These are phyloP conservation scores for Teratosphaeria nubilosa DNA, from an alignment of 2,329 filamentous ascomycete genomes.

Conservation along the genomic window DNA sequence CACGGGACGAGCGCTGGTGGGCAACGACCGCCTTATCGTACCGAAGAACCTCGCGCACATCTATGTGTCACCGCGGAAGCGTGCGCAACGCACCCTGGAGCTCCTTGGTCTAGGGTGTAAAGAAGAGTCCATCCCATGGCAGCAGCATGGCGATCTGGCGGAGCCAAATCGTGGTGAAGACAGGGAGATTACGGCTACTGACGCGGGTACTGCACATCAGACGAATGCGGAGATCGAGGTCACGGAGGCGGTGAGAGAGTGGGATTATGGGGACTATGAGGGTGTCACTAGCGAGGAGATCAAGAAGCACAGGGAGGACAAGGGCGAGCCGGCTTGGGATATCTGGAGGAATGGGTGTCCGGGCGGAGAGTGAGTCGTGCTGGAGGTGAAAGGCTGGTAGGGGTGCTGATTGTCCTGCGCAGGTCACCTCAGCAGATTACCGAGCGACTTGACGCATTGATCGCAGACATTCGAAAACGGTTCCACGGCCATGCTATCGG, in stretches of 20 bases:
- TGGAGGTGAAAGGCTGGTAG: not conserved
- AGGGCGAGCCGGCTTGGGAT: conserved; percentile 57
- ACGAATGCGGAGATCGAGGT: conserved; percentile 37
- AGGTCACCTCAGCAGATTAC: conserved; percentile 65
- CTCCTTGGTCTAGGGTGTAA: conserved; percentile 64
- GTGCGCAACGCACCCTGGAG: conserved; percentile 83
- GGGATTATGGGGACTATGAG: conserved; percentile 56
- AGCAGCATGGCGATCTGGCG: conserved; percentile 15
- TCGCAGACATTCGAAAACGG: conserved; percentile 57
- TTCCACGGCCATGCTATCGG: conserved; percentile 43
- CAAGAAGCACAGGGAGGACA: conserved; percentile 32
- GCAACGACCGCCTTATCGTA: conserved; percentile 73
- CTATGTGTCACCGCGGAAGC: conserved; percentile 80
- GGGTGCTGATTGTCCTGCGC: not conserved
- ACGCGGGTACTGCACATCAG: conserved; percentile 12
- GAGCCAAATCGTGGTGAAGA: conserved; percentile 17
- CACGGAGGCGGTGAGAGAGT: conserved; percentile 47
- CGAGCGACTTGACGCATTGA: conserved; percentile 61
- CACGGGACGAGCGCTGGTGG: conserved; percentile 76
- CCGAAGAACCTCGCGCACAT: conserved; percentile 73
- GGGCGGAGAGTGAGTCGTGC: conserved; percentile 48
- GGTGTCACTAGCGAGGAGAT: conserved; percentile 47
- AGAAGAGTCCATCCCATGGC: conserved; percentile 54
- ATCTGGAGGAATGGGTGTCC: conserved; percentile 84
- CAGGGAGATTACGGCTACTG: conserved; percentile 16